Conservation (phyloP, 106 monocot genomes). For the Acorus gramineus region DNA sequence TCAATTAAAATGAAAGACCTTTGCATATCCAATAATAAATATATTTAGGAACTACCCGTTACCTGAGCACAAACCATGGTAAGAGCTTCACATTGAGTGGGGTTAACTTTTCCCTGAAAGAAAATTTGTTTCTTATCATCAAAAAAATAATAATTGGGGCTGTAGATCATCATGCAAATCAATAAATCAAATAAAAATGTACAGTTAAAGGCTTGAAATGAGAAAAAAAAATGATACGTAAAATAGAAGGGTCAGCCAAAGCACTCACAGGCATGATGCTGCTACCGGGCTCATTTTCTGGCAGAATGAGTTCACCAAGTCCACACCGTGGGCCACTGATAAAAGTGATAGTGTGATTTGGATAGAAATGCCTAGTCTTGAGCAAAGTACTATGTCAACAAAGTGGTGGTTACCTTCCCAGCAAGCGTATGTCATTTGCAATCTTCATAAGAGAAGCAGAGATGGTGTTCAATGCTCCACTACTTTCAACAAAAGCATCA, state of each 20-base stretch:
- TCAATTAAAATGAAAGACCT: too few species aligned
- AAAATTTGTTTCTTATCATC: background rate
- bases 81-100: slow-evolving; percentile 95
- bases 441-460: slow-evolving; percentile 95
- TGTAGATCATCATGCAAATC: too few species aligned
- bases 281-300: slow-evolving; percentile 99
- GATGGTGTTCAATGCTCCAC: slow-evolving; percentile 92
- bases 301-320: slow-evolving; percentile 94
- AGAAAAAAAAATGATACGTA: too few species aligned
- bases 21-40: too few species aligned
- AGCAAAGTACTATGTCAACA: background rate
- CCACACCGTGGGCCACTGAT: slow-evolving; percentile 88
- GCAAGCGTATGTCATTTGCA: slow-evolving; percentile 90
- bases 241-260: background rate
- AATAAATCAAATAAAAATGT: too few species aligned
- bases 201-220: too few species aligned
- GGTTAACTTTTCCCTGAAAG: slow-evolving; percentile 95
- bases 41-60: background rate
- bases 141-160: too few species aligned
- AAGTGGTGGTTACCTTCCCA: slow-evolving; percentile 60
- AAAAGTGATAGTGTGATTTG: slow-evolving; percentile 3
- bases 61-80: slow-evolving; percentile 99
- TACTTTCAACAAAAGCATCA: slow-evolving; percentile 97
- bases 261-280: slow-evolving; percentile 90
- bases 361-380: background rate